These are phyloP conservation scores for Trichophyton schoenleinii DNA, from an alignment of 2,329 filamentous ascomycete species.

Conservation along the genomic window DNA sequence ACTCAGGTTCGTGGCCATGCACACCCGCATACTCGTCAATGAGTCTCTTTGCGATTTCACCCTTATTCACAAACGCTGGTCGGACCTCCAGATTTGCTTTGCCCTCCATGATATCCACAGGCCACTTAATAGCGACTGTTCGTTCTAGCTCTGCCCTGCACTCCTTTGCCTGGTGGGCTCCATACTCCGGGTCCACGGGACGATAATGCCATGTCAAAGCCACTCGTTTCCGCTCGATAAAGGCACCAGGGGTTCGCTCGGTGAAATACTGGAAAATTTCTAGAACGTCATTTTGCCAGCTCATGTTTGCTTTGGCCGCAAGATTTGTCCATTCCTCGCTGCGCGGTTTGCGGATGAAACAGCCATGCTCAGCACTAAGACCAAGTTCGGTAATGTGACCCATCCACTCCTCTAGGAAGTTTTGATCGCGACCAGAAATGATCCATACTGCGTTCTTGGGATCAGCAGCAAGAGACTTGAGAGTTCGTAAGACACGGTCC, in stretches of 20 bases:
- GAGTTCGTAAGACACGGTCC: constrained; percentile 63
- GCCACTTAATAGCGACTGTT: constrained; percentile 65
- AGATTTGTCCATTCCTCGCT: constrained; percentile 75
- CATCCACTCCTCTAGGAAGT: constrained; percentile 79
- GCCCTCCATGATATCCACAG: constrained; percentile 91
- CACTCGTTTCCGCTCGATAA: constrained; percentile 87
- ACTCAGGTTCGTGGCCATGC: constrained; percentile 54
- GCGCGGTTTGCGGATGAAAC: constrained; percentile 76
- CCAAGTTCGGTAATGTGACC: constrained; percentile 82
- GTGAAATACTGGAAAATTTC: constrained; percentile 80
- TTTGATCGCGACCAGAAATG: constrained; percentile 86
- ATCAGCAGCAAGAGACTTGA: constrained; percentile 69
- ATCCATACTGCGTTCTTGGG: constrained; percentile 90
- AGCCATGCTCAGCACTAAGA: constrained; percentile 94
- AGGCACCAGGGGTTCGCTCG: constrained; percentile 73
- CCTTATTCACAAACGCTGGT: constrained; percentile 97
- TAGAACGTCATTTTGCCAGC: constrained; percentile 78
- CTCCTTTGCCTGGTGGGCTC: constrained; percentile 63
- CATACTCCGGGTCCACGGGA: constrained; percentile 74
- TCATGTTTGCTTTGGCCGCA: constrained; percentile 76
- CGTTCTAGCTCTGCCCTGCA: constrained; percentile 71
- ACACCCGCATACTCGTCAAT: constrained; percentile 54
- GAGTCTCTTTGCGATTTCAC: constrained; percentile 78
- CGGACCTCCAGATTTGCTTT: constrained; percentile 96
- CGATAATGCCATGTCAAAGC: constrained; percentile 97